Evolutionary conservation across 352 stramenopile species (phyloP), one percentile per base, ranked within the genome.

Genomic region (Globisporangium recalcitrans): DNA sequence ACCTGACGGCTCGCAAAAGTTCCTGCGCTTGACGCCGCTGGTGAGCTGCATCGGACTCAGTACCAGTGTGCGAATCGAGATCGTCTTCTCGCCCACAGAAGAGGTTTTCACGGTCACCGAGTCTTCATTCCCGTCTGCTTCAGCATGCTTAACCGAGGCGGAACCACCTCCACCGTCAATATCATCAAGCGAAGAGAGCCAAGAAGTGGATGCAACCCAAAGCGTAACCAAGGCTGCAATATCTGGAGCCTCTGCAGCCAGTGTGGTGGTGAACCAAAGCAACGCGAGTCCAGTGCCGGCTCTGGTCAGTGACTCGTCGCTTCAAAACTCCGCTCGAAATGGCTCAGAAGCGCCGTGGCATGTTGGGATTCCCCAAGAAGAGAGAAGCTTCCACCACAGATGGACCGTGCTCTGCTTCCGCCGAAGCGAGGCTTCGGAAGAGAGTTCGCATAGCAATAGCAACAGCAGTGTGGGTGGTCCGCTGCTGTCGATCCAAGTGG

Each of bases 401-500:
- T 97, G 83, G 85, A 89, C 69, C 2, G 48, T 96, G 2, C 68
- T 89, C 1, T 95, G 80, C 68, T 96, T 91, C 34, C 65, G 79
- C 14, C 66, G 71, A 0, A 44, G 24, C 1, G 70, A 84, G 52
- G 32, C 19, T 0, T 52, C 32, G 21, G 57, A 9, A 47, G 46
- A 14, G 32, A 47, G 48, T 19, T 52, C 52, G 8, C 16, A 46
- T 46, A 31, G 29, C 29, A 29, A 57, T 26, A 14, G 6, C 6
- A 40, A 5, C 49, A 55, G 22, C 13, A 13, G 4, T 32, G 1
- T 2, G 7, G 8, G 27, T n/a, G 51, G 29, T 8, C 65, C 70
- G 27, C 60, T 83, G 29, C 74, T 91, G 58, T 78, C 80, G 2
- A 65, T 96, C 3, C 73, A 95, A 58, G 62, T 96, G 0, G 70